Evolutionary conservation across 1,284 basidiomycete species (phyloP), one percentile per base, ranked within the genome.

Genomic region (Flammula alnicola): DNA sequence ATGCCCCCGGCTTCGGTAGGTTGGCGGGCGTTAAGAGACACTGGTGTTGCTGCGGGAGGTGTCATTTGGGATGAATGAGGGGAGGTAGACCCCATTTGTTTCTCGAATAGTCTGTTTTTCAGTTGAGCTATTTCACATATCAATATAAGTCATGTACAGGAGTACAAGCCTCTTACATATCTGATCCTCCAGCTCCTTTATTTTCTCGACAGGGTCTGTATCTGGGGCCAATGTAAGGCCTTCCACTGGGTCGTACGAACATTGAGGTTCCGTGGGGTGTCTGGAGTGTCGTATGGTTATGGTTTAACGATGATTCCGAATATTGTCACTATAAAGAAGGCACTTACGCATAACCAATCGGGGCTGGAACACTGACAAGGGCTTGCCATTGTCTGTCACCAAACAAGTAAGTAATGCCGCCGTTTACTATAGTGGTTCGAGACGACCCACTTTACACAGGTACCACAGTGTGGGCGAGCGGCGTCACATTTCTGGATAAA

Each of bases 231-330:
- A 78, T 10, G 81, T 76, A 31, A 91, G 68, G 12, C 89, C 89
- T 63, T 92, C 90, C 12, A 91, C 83, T 2, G 89, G 90, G 67
- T 92, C 89, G 63, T 92, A 92, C 6, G 80, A 81, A 61, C 89
- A 92, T 62, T 86, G 84, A 3, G 89, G 89, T 65, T 91, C 88
- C 10, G 78, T 74, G 11, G 90, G 90, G 68, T 92, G 88, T 25
- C 89, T 91, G 58, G n/a, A 52, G 40, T 38, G 9, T 25, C 16
- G 9, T 17, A 29, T 11, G 14, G 22, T 9, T n/a, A 36, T 47
- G 19, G 30, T 30, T 49, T 44, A 26, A 47, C 37, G 23, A 16
- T 51, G 44, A 48, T 14, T 14, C 26, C 35, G 20, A 12, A 35
- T 37, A 46, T 46, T 36, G 33, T n/a, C n/a, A n/a, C n/a, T n/a